Conservation (phyloP, 768 basidiomycete species). For the Lentinula guzmanii region DNA sequence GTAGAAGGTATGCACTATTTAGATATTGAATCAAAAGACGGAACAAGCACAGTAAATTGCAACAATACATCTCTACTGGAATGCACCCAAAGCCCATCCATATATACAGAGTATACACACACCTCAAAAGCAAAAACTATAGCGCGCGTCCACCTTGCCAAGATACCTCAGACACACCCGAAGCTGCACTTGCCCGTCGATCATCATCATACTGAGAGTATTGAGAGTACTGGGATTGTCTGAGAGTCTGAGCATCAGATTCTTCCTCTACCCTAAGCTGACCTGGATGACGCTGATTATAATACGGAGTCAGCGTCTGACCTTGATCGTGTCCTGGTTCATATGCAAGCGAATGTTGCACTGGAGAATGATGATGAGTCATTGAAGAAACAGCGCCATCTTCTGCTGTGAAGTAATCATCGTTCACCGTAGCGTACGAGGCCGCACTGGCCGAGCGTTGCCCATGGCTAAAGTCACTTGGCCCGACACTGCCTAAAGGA, state of each 20-base stretch:
- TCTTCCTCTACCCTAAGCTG: background rate
- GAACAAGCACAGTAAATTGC: background rate
- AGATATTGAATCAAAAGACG: background rate
- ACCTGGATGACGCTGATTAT: background rate
- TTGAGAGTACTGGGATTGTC: slow-evolving; percentile 6
- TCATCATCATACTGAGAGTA: slow-evolving; percentile 20
- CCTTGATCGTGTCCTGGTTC: background rate
- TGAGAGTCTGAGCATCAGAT: background rate
- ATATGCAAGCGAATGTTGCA: background rate
- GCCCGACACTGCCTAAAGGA: slow-evolving; percentile 1
- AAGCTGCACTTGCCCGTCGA: slow-evolving; percentile 9
- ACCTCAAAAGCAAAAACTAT: background rate
- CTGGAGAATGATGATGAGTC: background rate
- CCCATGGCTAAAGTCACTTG: background rate
- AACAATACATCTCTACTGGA: background rate
- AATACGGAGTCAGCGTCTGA: background rate
- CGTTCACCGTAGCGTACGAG: slow-evolving; percentile 39
- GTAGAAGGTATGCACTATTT: background rate
- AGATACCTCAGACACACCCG: background rate
- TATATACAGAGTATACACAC: background rate
- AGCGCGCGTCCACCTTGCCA: slow-evolving; percentile 13
- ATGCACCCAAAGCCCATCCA: background rate
- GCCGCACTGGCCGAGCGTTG: slow-evolving; percentile 13
- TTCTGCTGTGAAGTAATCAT: slow-evolving; percentile 30
- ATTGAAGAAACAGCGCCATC: background rate